Evolutionary conservation across 2,329 filamentous ascomycete genomes (phyloP), one percentile per base, ranked within the genome.

Genomic region (Rhinocladiella mackenziei): DNA sequence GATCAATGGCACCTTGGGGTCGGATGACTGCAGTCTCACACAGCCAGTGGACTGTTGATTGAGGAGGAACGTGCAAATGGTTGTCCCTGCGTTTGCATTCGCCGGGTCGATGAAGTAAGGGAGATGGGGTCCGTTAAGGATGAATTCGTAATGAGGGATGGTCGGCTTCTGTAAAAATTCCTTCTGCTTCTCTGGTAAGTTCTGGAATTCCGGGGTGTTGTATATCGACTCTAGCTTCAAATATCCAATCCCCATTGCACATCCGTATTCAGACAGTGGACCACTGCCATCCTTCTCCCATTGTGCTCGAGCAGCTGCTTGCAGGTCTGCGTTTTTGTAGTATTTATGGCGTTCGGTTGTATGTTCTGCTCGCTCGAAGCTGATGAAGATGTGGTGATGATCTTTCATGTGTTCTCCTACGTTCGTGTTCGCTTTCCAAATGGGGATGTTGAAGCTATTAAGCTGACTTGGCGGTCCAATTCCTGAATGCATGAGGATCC

Each of bases 61-160:
- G 62, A 75, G 74, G 14, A 73, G 50, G 50, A 77, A 75, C 1
- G n/a, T n/a, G n/a, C n/a, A n/a, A n/a, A n/a, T n/a, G n/a, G n/a
- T n/a, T n/a, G n/a, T n/a, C n/a, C n/a, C n/a, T n/a, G n/a, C n/a
- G n/a, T n/a, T n/a, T n/a, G n/a, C n/a, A n/a, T n/a, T n/a, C n/a
- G n/a, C n/a, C n/a, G n/a, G n/a, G n/a, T n/a, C n/a, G n/a, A n/a
- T n/a, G n/a, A n/a, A n/a, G n/a, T n/a, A n/a, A n/a, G n/a, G n/a
- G n/a, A n/a, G n/a, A n/a, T n/a, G n/a, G n/a, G n/a, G n/a, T n/a
- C n/a, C n/a, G n/a, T n/a, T n/a, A n/a, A n/a, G n/a, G n/a, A n/a
- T n/a, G n/a, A n/a, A 58, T 53, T 83, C 80, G 51, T 71, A 80
- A 35, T 75, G 70, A 0, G 80, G 80, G 2, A 82, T 67, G 0